These are phyloP conservation scores for Bipolaris bicolor DNA, from an alignment of 2,329 filamentous ascomycete species.

Conservation along the genomic window DNA sequence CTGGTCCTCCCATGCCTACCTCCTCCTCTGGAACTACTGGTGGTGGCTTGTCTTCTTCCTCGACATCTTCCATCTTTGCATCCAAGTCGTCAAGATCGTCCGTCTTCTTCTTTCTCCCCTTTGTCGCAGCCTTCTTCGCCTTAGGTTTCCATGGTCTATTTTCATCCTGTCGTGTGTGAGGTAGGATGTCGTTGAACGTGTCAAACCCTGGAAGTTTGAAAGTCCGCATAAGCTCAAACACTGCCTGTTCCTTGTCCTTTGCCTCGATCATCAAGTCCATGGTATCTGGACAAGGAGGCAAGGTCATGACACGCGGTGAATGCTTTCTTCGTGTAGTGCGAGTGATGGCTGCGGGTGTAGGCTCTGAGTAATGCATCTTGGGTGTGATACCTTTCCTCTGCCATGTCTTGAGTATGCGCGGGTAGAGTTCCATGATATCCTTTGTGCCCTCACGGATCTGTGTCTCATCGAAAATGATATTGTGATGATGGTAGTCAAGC, in stretches of 20 bases:
- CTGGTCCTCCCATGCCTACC: slow-evolving; percentile 82
- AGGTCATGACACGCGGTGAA: slow-evolving; percentile 74
- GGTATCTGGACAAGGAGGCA: slow-evolving; percentile 80
- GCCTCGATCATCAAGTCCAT: slow-evolving; percentile 99
- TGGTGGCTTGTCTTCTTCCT: slow-evolving; percentile 40
- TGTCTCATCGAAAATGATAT: slow-evolving; percentile 81
- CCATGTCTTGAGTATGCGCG: slow-evolving; percentile 84
- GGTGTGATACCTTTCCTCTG: slow-evolving; percentile 81
- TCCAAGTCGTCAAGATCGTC: slow-evolving; percentile 49
- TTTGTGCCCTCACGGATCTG: slow-evolving; percentile 81
- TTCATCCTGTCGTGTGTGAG: slow-evolving; percentile 78
- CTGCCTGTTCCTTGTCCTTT: slow-evolving; percentile 96
- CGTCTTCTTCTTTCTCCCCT: slow-evolving; percentile 52
- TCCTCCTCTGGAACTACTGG: slow-evolving; percentile 67
- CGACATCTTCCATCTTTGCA: slow-evolving; percentile 50
- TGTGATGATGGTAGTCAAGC: slow-evolving; percentile 94
- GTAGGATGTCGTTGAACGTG: slow-evolving; percentile 76
- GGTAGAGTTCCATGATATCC: slow-evolving; percentile 77
- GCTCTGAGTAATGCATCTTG: slow-evolving; percentile 97
- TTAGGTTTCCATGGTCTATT: slow-evolving; percentile 58
- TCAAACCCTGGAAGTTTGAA: slow-evolving; percentile 84
- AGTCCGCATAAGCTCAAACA: slow-evolving; percentile 89
- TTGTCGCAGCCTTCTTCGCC: slow-evolving; percentile 54
- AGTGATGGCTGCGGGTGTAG: slow-evolving; percentile 76
- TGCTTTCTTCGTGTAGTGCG: slow-evolving; percentile 82